Evolutionary conservation across 1,284 basidiomycete genomes (phyloP).

Genomic region (Ganoderma lucidum): DNA sequence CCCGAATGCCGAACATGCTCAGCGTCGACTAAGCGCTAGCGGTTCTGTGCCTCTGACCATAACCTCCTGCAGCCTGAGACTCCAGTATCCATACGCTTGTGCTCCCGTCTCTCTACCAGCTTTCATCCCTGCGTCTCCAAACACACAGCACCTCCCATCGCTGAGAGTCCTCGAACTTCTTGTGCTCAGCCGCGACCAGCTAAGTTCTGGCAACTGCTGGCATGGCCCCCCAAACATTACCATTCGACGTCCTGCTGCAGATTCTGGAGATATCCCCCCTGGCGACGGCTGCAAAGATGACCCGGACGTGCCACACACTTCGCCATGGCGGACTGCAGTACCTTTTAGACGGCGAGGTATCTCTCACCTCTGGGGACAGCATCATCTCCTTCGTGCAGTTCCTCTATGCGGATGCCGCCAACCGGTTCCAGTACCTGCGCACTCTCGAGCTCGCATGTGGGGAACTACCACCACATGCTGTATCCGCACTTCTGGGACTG

Average conservation of each 20-base stretch:
- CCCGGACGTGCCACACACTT: slow-evolving; percentile 22
- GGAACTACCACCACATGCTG: slow-evolving; percentile 3
- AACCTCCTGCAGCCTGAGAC: no score
- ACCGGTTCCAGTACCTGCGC: slow-evolving; percentile 17
- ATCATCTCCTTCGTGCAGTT: slow-evolving; percentile 22
- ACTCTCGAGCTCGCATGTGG: slow-evolving; percentile 14
- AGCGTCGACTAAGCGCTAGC: no score
- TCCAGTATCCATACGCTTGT: no score
- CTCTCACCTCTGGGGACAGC: background rate
- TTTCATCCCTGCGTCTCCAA: no score
- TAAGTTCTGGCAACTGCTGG: no score
- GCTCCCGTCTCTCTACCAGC: no score
- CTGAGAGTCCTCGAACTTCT: no score
- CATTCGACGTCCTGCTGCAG: slow-evolving; percentile 21
- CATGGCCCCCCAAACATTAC: no score
- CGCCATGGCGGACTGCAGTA: slow-evolving; percentile 14
- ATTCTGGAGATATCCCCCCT: slow-evolving; percentile 13
- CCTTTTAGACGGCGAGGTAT: slow-evolving; percentile 19
- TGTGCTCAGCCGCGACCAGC: no score
- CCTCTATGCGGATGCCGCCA: slow-evolving; percentile 9
- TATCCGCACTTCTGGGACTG: slow-evolving; percentile 11
- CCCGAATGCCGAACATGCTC: no score
- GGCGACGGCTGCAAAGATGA: slow-evolving; percentile 11
- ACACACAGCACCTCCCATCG: no score
- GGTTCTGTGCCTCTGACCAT: no score